Conservation (phyloP, 2,329 filamentous ascomycete genomes). For the Metarhizium anisopliae region DNA sequence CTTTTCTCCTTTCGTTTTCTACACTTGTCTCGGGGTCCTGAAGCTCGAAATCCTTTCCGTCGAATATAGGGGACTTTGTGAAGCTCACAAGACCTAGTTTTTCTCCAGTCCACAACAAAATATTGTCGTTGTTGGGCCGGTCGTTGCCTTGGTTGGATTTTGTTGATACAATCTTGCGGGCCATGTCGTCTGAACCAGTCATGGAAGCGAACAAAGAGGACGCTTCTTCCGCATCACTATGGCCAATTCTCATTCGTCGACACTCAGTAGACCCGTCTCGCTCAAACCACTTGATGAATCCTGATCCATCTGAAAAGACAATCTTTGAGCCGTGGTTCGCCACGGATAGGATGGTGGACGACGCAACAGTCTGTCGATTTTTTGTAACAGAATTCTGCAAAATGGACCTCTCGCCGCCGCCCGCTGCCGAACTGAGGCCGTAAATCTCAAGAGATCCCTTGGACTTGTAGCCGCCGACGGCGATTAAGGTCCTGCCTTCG, state of each 20-base stretch:
- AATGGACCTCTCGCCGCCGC: constrained; percentile 16
- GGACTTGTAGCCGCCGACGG: constrained; percentile 83
- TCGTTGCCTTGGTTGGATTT: constrained; percentile 24
- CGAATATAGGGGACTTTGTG: constrained; percentile 40
- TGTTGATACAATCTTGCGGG: constrained; percentile 68
- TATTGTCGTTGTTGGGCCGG: constrained; percentile 49
- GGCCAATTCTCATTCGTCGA: constrained; percentile 44
- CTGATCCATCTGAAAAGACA: constrained; percentile 76
- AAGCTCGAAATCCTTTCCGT: constrained; percentile 41
- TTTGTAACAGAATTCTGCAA: constrained; percentile 46
- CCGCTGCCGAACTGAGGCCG: constrained; percentile 36
- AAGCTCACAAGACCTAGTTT: constrained; percentile 66
- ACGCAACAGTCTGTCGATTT: constrained; percentile 76
- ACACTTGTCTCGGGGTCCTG: constrained; percentile 33
- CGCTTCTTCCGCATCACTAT: constrained; percentile 38
- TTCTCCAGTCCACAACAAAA: constrained; percentile 84
- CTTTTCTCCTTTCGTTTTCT: constrained; percentile 45
- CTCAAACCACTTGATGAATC: constrained; percentile 84
- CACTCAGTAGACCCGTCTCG: constrained; percentile 64
- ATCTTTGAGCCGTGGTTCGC: constrained; percentile 73
- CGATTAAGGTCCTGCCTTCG: constrained; percentile 60
- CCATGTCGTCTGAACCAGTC: constrained; percentile 59
- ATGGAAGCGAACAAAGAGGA: constrained; percentile 42
- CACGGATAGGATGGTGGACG: constrained; percentile 73
- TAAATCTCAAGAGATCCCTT: constrained; percentile 90